These are phyloP conservation scores for Paxillus ammoniavirescens DNA, from an alignment of 768 basidiomycete genomes.

Conservation along the genomic window DNA sequence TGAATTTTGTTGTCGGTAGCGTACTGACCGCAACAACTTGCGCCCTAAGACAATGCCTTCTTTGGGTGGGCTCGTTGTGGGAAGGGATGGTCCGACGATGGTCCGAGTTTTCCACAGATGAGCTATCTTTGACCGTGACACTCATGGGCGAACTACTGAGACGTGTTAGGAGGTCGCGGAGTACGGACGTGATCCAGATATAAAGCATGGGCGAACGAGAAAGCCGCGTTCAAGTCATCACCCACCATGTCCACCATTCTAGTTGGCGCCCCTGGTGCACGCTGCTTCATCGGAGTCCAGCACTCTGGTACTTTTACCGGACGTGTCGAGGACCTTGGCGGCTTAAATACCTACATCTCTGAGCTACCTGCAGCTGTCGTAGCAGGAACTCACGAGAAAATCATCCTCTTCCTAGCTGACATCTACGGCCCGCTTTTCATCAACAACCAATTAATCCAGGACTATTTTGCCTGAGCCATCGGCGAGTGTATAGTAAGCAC, in stretches of 20 bases:
- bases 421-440: constrained; percentile 52
- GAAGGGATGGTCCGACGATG: not conserved
- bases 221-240: too few relatives aligned
- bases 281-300: constrained; percentile 49
- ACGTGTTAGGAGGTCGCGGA: not conserved
- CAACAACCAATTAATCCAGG: constrained; percentile 58
- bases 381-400: constrained; percentile 32
- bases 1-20: too few relatives aligned
- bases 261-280: constrained; percentile 43
- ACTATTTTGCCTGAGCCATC: constrained; percentile 53
- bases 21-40: too few relatives aligned
- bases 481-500: not conserved
- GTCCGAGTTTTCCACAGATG: not conserved
- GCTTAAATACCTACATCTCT: constrained; percentile 52
- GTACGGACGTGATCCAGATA: not conserved
- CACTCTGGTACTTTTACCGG: constrained; percentile 50
- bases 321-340: constrained; percentile 41
- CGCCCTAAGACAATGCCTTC: too few relatives aligned
- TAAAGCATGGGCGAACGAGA: not conserved
- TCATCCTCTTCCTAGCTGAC: constrained; percentile 57
- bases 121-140: not conserved
- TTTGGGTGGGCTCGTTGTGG: not conserved
- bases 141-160: not conserved
- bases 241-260: constrained; percentile 26
- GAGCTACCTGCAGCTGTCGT: constrained; percentile 34